Evolutionary conservation across 139 green algal genomes (phyloP).

Genomic region (Diplosphaera chodatii): DNA sequence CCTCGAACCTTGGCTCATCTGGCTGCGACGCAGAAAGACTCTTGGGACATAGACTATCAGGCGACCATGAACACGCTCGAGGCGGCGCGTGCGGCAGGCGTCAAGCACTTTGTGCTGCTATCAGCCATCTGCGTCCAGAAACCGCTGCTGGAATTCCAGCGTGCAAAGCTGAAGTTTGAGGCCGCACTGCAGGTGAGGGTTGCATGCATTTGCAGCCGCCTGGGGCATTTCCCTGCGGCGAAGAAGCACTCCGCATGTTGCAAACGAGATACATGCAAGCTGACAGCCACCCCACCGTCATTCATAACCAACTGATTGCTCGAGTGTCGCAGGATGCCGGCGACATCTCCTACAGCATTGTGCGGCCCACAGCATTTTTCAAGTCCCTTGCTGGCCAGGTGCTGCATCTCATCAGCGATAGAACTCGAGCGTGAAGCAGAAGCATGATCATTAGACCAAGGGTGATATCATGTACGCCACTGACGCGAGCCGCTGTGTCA

Average conservation of each 20-base stretch:
- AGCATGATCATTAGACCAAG: no score
- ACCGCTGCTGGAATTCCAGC: conserved; percentile 97
- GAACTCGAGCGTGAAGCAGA: no score
- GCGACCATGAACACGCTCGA: conserved; percentile 90
- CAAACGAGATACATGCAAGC: no score
- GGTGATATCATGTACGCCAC: no score
- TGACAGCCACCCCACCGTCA: no score
- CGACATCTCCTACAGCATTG: conserved; percentile 93
- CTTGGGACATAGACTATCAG: conserved; percentile 95
- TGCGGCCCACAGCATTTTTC: conserved; percentile 98
- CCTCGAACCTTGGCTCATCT: background rate
- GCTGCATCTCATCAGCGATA: no score
- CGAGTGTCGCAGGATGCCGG: conserved; percentile 15
- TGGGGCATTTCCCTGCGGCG: no score
- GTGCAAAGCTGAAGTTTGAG: conserved; percentile 96
- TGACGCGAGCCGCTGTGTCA: background rate
- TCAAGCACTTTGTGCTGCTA: conserved; percentile 91
- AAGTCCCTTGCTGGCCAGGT: conserved; percentile 90
- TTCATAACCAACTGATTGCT: no score
- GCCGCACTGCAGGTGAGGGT: conserved; percentile 70
- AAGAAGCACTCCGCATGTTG: no score
- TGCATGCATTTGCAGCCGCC: no score
- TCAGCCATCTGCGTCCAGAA: conserved; percentile 98
- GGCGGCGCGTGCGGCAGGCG: conserved; percentile 54
- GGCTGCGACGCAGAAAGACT: conserved; percentile 68